Conservation (phyloP, 352 stramenopile genomes). For the Phytophthora kernoviae region DNA sequence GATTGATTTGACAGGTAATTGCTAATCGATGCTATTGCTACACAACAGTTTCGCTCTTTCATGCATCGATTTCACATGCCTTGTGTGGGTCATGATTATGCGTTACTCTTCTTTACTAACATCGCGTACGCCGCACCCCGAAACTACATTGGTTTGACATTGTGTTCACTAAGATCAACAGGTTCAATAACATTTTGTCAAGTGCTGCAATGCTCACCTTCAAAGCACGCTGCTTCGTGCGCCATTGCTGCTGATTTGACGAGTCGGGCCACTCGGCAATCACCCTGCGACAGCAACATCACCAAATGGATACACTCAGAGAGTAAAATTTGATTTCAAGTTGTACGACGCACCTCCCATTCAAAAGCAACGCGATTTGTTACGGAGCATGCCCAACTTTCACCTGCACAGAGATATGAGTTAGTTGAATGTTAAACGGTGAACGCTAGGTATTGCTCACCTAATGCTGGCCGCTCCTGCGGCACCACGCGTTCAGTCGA, state of each 20-base stretch:
- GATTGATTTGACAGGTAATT: too few relatives aligned
- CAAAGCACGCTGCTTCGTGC: slow-evolving; percentile 42
- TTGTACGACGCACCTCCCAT: slow-evolving; percentile 58
- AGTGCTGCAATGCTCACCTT: too few relatives aligned
- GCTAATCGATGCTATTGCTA: too few relatives aligned
- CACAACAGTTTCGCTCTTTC: too few relatives aligned
- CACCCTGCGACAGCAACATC: slow-evolving; percentile 25
- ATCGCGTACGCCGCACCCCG: slow-evolving; percentile 32
- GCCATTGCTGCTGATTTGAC: slow-evolving; percentile 57
- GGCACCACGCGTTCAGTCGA: slow-evolving; percentile 11
- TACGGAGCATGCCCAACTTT: slow-evolving; percentile 73
- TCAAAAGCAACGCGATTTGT: slow-evolving; percentile 63
- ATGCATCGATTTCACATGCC: too few relatives aligned
- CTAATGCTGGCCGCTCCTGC: slow-evolving; percentile 39
- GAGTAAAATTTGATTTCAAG: neutral
- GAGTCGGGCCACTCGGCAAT: slow-evolving; percentile 42
- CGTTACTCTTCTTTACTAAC: slow-evolving; percentile 18
- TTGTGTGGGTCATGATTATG: too few relatives aligned
- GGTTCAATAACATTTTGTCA: too few relatives aligned
- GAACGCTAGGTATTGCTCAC: slow-evolving; percentile 8
- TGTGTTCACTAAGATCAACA: neutral
- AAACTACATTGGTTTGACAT: slow-evolving; percentile 16
- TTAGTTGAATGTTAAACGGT: neutral
- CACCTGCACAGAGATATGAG: slow-evolving; percentile 40
- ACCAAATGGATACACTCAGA: neutral